A percentile compares a stretch with the other conserved stretches of the same genome.
Evolutionary conservation across 768 basidiomycete genomes (phyloP).

Genomic region (Scleroderma citrinum): DNA sequence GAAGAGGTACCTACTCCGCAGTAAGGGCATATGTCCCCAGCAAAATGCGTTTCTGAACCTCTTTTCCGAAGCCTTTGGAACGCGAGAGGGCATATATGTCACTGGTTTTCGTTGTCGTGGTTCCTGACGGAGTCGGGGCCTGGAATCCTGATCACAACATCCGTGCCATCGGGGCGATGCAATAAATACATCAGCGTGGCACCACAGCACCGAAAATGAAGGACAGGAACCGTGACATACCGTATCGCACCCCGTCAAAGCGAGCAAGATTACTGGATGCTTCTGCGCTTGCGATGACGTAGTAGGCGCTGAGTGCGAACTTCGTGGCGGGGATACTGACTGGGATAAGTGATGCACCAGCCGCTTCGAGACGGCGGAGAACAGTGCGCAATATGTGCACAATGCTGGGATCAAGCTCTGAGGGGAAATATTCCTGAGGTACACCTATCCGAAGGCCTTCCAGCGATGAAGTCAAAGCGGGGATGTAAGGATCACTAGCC

Average conservation of each 20-base stretch:
- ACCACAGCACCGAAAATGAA: not conserved
- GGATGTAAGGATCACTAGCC: constrained; percentile 13
- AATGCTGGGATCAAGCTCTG: constrained; percentile 48
- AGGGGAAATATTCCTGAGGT: constrained; percentile 72
- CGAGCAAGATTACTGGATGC: constrained; percentile 89
- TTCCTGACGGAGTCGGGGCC: constrained; percentile 35
- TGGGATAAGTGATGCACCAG: constrained; percentile 64
- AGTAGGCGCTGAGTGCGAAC: constrained; percentile 88
- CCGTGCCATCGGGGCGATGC: no score
- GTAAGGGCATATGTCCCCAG: constrained; percentile 89
- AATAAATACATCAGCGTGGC: no score
- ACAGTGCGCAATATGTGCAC: constrained; percentile 47
- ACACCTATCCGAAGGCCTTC: constrained; percentile 66
- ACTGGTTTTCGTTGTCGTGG: constrained; percentile 44
- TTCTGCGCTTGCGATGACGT: constrained; percentile 92
- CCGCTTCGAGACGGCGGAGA: constrained; percentile 34
- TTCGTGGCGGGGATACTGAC: constrained; percentile 65
- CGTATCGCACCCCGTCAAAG: constrained; percentile 85
- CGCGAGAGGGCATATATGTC: constrained; percentile 62
- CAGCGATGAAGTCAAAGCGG: constrained; percentile 1
- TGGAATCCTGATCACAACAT: constrained; percentile 40
- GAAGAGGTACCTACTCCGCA: constrained; percentile 64
- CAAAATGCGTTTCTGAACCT: constrained; percentile 64
- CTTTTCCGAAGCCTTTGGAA: constrained; percentile 48
- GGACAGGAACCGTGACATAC: constrained; percentile 32